phyloP scores from a whole-genome alignment of 768 basidiomycete species.

The Leccinum arenicola region DNA sequence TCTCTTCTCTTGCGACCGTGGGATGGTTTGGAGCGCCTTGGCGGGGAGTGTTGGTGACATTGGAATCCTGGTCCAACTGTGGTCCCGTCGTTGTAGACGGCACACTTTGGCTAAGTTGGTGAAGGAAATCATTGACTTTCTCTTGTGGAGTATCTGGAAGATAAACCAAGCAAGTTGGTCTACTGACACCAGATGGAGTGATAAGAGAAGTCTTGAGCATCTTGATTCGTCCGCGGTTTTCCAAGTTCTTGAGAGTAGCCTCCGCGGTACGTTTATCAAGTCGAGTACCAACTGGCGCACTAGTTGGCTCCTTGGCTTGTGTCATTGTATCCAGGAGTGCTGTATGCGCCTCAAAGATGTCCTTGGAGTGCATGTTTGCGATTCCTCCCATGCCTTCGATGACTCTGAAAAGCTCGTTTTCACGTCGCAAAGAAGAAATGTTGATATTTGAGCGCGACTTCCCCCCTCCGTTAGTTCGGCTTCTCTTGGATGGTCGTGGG shows the following conservation, averaged over 20 bases:
- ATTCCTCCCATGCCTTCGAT: constrained; percentile 69
- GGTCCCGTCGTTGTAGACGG: constrained; percentile 29
- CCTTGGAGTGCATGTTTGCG: constrained; percentile 60
- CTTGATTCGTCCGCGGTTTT: constrained; percentile 65
- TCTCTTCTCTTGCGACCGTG: constrained; percentile 36
- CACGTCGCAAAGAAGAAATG: constrained; percentile 73
- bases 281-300: constrained; percentile 63
- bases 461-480: constrained; percentile 11
- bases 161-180: constrained; percentile 62
- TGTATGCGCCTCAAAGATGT: constrained; percentile 66
- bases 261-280: constrained; percentile 73
- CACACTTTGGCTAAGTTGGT: constrained; percentile 43
- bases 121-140: constrained; percentile 56
- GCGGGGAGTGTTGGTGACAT: constrained; percentile 55
- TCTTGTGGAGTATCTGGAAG: constrained; percentile 56
- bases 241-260: constrained; percentile 56
- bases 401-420: constrained; percentile 73
- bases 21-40: constrained; percentile 48
- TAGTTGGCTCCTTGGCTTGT: constrained; percentile 63
- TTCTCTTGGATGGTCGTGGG: constrained; percentile 23
- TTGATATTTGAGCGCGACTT: constrained; percentile 48
- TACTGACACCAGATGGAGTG: constrained; percentile 55
- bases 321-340: constrained; percentile 57
- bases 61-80: constrained; percentile 46
- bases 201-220: constrained; percentile 63